Evolutionary conservation across 2,329 filamentous ascomycete genomes (phyloP).

Genomic region (Zymoseptoria brevis): DNA sequence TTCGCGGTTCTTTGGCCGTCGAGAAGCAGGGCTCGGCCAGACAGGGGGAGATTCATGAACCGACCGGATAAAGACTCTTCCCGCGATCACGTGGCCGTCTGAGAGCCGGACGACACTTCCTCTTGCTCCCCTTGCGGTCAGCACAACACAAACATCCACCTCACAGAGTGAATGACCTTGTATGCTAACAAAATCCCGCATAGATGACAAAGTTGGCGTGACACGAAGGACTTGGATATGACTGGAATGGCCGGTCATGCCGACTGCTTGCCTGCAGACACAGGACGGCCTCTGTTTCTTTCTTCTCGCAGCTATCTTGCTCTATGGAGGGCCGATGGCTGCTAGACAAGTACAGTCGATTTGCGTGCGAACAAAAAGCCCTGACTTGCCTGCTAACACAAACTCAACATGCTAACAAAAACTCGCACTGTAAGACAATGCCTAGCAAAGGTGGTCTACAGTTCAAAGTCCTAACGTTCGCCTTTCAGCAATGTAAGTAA

Average conservation of each 20-base stretch:
- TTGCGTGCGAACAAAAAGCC: neutral
- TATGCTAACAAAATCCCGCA: neutral
- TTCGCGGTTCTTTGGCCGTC: slow-evolving; percentile 2
- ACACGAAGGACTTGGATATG: too few relatives aligned
- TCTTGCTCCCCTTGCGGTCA: too few relatives aligned
- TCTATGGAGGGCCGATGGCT: neutral
- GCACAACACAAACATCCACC: neutral
- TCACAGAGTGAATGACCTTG: neutral
- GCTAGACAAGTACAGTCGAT: neutral
- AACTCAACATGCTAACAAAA: neutral
- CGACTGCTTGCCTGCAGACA: neutral
- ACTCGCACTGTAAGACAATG: neutral
- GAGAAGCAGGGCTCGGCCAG: neutral
- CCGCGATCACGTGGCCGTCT: neutral
- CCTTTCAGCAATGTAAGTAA: too few relatives aligned
- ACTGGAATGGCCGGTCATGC: neutral
- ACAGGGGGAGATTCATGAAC: neutral
- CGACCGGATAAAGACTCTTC: neutral
- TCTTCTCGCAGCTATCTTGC: neutral
- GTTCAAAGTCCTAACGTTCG: neutral
- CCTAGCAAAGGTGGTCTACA: neutral
- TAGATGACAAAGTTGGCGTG: too few relatives aligned
- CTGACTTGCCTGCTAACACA: neutral
- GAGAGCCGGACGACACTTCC: neutral
- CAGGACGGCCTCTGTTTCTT: neutral